Conservation (phyloP, 176 grass and related monocot species). For the Oryza longistaminata region DNA sequence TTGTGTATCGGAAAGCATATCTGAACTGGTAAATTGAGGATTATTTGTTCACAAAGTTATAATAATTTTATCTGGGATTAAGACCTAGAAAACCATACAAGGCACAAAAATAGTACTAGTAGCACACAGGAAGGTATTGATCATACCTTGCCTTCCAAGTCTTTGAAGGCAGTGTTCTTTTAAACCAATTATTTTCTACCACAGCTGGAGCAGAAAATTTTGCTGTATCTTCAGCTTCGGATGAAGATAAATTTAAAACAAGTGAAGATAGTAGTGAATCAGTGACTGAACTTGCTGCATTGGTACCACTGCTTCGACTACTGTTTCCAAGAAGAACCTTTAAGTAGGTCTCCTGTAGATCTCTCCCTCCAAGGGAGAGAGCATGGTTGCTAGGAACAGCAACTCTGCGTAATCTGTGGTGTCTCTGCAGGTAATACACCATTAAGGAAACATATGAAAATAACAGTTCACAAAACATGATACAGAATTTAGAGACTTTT, state of each 20-base stretch:
- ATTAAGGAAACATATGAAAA: constrained; percentile 38
- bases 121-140: neutral
- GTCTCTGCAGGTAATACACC: constrained; percentile 40
- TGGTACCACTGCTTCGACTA: constrained; percentile 25
- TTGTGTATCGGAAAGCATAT: neutral
- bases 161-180: constrained; percentile 35
- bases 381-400: constrained; percentile 37
- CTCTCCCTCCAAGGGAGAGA: constrained; percentile 42
- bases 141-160: constrained; percentile 52
- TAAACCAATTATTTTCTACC: constrained; percentile 44
- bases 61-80: constrained; percentile 7
- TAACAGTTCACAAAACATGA: neutral
- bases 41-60: neutral
- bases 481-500: neutral
- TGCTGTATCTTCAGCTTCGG: constrained; percentile 40
- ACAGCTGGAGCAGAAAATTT: constrained; percentile 33
- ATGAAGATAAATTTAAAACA: constrained; percentile 48
- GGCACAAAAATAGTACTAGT: neutral
- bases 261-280: constrained; percentile 55
- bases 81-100: neutral
- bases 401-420: constrained; percentile 39
- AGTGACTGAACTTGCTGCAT: constrained; percentile 36
- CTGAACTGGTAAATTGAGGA: neutral
- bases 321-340: constrained; percentile 56
- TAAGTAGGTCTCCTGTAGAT: constrained; percentile 53